Base-by-base conservation (phyloP, 495 filamentous ascomycete genomes). In the Aspergillus biplanus region DNA sequence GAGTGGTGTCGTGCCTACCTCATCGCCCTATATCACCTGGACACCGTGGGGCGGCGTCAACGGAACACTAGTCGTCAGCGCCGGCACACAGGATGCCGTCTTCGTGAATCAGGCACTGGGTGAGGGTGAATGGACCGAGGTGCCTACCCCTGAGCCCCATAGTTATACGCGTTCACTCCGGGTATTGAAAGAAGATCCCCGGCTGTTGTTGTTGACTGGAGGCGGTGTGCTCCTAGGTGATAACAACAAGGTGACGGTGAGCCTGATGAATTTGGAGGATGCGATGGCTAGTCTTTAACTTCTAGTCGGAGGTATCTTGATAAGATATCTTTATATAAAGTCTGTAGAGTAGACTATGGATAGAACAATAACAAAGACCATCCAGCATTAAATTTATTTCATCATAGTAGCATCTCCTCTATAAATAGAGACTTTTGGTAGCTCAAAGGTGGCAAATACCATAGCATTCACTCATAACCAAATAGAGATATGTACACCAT, bases 61-160 rank as follows among this genome's bases (percentile, higher is more conserved):
- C 59, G 85, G 85, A 9, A 86, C 85, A 0, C 80, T 86, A 54
- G 77, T 89, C 12, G 85, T 85, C 33, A 87, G 83, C 62, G 75
- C 75, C 7, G 82, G 82, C 0, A 81, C 77, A 7, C 67, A 77
- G 37, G 71, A 72, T n/a, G 72, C 83, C 21, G 64, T 91, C 4
- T 91, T 86, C 56, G 67, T 85, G 27, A 91, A 90, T 65, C 71
- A 76, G 39, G 75, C 72, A 7, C 74, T 89, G 5, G 87, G 86
- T 8, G 77, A 81, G 44, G 79, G 75, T 31, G 70, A 80, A 11
- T 90, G 88, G 88, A 80, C 77, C 42, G 81, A 76, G 62, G 71
- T 84, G 3, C 52, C 69, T 6, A 84, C 82, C 1, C 78, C 77
- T 1, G 80, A 85, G 67, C 65, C 70, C 1, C 69, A 64, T 12